Conservation (phyloP, 805 yeast species). For the Jamesozyma piceae region DNA sequence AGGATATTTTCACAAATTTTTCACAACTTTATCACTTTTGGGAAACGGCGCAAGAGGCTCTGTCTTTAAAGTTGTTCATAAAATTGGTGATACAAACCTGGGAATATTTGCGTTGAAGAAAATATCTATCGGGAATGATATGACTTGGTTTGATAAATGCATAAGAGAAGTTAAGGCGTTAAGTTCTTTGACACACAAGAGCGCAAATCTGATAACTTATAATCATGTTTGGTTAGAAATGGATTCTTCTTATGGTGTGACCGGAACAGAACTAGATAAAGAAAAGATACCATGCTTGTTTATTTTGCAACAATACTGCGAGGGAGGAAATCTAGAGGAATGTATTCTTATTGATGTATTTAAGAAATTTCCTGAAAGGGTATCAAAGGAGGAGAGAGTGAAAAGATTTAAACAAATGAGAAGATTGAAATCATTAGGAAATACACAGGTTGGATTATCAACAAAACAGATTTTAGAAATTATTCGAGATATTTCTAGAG, state of each 20-base stretch:
- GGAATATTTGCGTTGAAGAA: slow-evolving; percentile 81
- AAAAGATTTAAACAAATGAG: slow-evolving; percentile 22
- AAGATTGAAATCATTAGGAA: slow-evolving; percentile 3
- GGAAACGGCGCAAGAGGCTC: slow-evolving; percentile 84
- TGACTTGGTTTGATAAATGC: slow-evolving; percentile 58
- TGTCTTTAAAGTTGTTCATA: slow-evolving; percentile 76
- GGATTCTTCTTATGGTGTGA: slow-evolving; percentile 37
- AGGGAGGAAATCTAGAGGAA: slow-evolving; percentile 79
- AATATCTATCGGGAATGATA: slow-evolving; percentile 72
- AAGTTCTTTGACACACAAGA: slow-evolving; percentile 38
- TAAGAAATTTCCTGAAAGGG: slow-evolving; percentile 31
- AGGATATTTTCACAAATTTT: slow-evolving; percentile 71
- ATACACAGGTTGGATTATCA: slow-evolving; percentile 32
- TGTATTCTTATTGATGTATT: slow-evolving; percentile 34
- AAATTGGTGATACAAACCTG: slow-evolving; percentile 53
- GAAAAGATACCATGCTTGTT: slow-evolving; percentile 57
- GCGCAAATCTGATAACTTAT: slow-evolving; percentile 63
- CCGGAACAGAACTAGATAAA: slow-evolving; percentile 6
- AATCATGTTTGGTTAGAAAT: slow-evolving; percentile 90
- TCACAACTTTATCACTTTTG: slow-evolving; percentile 46
- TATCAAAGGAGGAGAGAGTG: slow-evolving; percentile 34
- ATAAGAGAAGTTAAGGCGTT: slow-evolving; percentile 70
- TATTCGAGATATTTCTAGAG: slow-evolving; percentile 57
- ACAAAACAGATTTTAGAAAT: slow-evolving; percentile 59
- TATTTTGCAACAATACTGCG: slow-evolving; percentile 78